phyloP scores from a whole-genome alignment of 768 basidiomycete species.

The Psilocybe sp. region DNA sequence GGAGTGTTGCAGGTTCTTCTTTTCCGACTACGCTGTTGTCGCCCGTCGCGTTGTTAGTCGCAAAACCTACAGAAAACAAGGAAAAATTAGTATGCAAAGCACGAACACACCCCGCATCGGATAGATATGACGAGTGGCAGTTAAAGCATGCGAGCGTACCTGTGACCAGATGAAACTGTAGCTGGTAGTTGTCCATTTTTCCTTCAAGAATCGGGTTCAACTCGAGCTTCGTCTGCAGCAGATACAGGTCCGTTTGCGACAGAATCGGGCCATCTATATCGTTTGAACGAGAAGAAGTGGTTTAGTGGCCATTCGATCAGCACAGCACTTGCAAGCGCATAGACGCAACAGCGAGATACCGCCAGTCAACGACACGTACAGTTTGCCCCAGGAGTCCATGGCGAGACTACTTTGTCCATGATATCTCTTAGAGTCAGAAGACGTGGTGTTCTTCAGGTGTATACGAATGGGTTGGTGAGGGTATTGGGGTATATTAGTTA shows the following conservation, averaged over 20 bases:
- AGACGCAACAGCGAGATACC: neutral
- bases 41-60: neutral
- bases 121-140: neutral
- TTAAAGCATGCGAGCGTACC: conserved; percentile 37
- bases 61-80: neutral
- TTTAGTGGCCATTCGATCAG: neutral
- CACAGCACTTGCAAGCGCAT: neutral
- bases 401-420: conserved; percentile 24
- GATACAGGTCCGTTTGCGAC: conserved; percentile 77
- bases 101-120: neutral
- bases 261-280: conserved; percentile 73
- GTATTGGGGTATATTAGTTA: no score
- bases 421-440: neutral
- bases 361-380: conserved; percentile 28
- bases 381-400: conserved; percentile 41
- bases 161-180: conserved; percentile 69
- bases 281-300: no score
- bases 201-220: conserved; percentile 71
- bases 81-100: neutral
- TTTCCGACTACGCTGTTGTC: conserved; percentile 23
- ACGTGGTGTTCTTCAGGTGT: neutral
- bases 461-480: no score
- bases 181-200: conserved; percentile 46
- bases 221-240: conserved; percentile 66
- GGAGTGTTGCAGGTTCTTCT: conserved; percentile 69